phyloP scores from a whole-genome alignment of 805 yeast species.

The Metschnikowia chrysomelidarum region DNA sequence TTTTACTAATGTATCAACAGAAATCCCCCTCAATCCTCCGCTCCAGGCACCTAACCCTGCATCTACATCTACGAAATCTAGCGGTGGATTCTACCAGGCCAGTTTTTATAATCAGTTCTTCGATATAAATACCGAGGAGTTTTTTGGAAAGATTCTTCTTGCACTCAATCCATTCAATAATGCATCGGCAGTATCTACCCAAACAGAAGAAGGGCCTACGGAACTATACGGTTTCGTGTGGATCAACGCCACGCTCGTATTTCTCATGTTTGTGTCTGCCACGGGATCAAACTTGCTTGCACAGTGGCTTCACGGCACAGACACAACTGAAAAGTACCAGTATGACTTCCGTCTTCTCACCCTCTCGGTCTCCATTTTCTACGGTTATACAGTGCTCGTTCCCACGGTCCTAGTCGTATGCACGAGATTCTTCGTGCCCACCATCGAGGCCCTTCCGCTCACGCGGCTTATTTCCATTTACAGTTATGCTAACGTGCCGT shows the following conservation, averaged over 20 bases:
- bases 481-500: constrained; percentile 79
- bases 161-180: constrained; percentile 56
- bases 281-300: constrained; percentile 66
- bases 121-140: constrained; percentile 66
- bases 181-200: constrained; percentile 17
- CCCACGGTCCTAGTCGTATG: constrained; percentile 57
- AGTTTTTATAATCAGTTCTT: constrained; percentile 64
- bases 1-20: no score
- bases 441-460: constrained; percentile 48
- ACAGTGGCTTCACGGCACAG: constrained; percentile 47
- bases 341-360: constrained; percentile 62
- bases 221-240: constrained; percentile 90
- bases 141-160: constrained; percentile 49
- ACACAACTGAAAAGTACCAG: constrained; percentile 44
- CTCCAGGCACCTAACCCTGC: no score
- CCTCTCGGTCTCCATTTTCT: constrained; percentile 66
- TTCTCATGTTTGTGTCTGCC: constrained; percentile 70
- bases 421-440: constrained; percentile 53
- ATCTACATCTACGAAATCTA: no score
- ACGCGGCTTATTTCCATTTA: constrained; percentile 68
- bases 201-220: constrained; percentile 30
- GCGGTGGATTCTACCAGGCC: constrained; percentile 46
- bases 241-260: constrained; percentile 81
- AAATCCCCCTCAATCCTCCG: no score
- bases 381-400: constrained; percentile 68